Conservation (phyloP, 768 basidiomycete genomes). For the Gelatoporia subvermispora region DNA sequence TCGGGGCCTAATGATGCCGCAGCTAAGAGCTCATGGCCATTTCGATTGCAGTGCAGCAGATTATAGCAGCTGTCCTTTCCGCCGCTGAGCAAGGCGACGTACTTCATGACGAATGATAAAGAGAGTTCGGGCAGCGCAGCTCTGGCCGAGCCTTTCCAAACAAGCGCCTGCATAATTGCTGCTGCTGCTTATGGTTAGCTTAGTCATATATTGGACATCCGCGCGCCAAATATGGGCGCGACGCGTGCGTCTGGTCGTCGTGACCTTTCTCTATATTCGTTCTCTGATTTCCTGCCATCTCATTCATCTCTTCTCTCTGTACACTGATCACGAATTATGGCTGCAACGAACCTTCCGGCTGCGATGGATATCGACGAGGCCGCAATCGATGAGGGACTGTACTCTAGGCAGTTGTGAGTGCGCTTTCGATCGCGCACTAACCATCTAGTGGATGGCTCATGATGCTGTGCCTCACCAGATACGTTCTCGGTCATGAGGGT, state of each 20-base stretch:
- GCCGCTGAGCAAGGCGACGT: conserved; percentile 90
- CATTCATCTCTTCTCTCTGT: conserved; percentile 2
- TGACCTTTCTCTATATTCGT: conserved; percentile 4
- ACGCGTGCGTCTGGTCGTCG: not conserved
- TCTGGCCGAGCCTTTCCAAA: no score
- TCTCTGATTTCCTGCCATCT: conserved; percentile 6
- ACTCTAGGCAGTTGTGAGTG: conserved; percentile 88
- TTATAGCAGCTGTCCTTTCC: conserved; percentile 99
- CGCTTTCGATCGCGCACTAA: conserved; percentile 5
- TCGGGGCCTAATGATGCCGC: conserved; percentile 85
- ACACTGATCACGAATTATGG: conserved; percentile 26
- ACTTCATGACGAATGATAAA: conserved; percentile 57
- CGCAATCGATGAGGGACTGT: conserved; percentile 88
- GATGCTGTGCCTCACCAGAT: conserved; percentile 42
- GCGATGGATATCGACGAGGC: conserved; percentile 86
- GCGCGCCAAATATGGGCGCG: not conserved
- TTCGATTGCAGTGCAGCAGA: conserved; percentile 78
- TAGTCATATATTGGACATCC: not conserved
- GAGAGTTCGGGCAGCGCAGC: not conserved
- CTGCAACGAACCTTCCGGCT: conserved; percentile 30
- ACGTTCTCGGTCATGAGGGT: conserved; percentile 98
- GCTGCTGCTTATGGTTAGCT: not conserved
- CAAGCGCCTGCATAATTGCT: not conserved
- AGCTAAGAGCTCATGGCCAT: conserved; percentile 84
- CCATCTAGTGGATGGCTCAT: not conserved